phyloP scores from a whole-genome alignment of 1,139 yeast genomes.

The Pichia sp. region DNA sequence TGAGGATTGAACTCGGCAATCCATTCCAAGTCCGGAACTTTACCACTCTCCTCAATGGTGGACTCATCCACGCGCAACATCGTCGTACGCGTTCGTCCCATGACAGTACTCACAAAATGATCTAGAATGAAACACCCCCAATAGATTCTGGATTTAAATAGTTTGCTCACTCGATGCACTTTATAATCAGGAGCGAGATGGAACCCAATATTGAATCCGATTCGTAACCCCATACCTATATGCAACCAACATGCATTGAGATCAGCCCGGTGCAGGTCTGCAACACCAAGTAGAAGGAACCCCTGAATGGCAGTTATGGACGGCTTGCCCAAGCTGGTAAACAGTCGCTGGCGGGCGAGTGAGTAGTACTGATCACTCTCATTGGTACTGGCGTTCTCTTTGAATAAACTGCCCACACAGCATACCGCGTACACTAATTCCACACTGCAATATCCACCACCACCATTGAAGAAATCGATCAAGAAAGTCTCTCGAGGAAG shows the following conservation, averaged over 20 bases:
- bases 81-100: constrained; percentile 41
- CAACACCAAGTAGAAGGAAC: constrained; percentile 43
- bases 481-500: constrained; percentile 61
- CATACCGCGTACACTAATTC: constrained; percentile 48
- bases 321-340: constrained; percentile 24
- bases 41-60: constrained; percentile 35
- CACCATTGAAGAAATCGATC: constrained; percentile 38
- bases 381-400: constrained; percentile 32
- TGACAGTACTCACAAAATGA: constrained; percentile 49
- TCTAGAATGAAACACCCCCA: constrained; percentile 67
- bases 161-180: constrained; percentile 4
- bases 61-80: constrained; percentile 50
- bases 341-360: constrained; percentile 26
- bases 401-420: constrained; percentile 48
- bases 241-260: constrained; percentile 58
- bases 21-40: constrained; percentile 42
- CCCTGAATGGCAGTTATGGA: constrained; percentile 43
- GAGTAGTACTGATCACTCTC: constrained; percentile 44
- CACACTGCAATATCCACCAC: constrained; percentile 37
- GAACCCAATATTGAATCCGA: constrained; percentile 61
- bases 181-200: not conserved
- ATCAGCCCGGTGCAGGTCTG: constrained; percentile 41
- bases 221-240: constrained; percentile 54
- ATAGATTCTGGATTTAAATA: constrained; percentile 52
- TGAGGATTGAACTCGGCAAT: constrained; percentile 43